Percentiles rank a stretch among this genome's conserved stretches.
phyloP scores from a whole-genome alignment of 83 land plant species.

The Picea abies region DNA sequence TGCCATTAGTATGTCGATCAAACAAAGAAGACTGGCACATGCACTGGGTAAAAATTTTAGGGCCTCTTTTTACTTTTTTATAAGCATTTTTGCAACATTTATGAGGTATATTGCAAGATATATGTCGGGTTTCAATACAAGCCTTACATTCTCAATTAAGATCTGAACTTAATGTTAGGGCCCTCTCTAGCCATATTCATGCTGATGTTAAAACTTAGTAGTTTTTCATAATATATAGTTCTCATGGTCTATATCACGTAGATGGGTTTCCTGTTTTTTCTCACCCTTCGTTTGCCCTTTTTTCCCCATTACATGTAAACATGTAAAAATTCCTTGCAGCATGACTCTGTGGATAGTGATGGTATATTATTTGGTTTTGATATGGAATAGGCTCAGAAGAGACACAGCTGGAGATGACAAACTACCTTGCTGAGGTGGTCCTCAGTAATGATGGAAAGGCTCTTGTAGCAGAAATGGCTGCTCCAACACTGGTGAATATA shows the following conservation, averaged over 20 bases:
- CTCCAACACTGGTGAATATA: slow-evolving; percentile 63
- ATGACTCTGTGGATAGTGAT: not conserved
- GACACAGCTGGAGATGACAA: slow-evolving; percentile 82
- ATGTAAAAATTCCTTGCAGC: too few relatives aligned
- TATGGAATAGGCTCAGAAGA: slow-evolving; percentile 77
- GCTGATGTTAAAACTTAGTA: not conserved
- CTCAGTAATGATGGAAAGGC: slow-evolving; percentile 81
- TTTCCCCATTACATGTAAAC: not conserved
- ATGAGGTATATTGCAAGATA: not conserved
- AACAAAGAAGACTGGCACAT: not conserved
- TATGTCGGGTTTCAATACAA: not conserved
- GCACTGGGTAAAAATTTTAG: not conserved
- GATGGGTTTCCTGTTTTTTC: not conserved
- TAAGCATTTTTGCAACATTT: not conserved
- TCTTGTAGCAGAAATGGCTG: slow-evolving; percentile 66
- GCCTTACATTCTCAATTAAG: not conserved
- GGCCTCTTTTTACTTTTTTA: not conserved
- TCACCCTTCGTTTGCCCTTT: not conserved
- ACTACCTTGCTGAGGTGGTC: slow-evolving; percentile 67
- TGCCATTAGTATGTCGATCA: not conserved
- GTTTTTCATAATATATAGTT: not conserved
- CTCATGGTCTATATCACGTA: not conserved
- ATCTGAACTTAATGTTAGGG: not conserved
- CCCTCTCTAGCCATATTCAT: not conserved
- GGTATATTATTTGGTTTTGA: not conserved